phyloP scores from a whole-genome alignment of 1,139 yeast species.

The Saccharomycopsis hybrid region DNA sequence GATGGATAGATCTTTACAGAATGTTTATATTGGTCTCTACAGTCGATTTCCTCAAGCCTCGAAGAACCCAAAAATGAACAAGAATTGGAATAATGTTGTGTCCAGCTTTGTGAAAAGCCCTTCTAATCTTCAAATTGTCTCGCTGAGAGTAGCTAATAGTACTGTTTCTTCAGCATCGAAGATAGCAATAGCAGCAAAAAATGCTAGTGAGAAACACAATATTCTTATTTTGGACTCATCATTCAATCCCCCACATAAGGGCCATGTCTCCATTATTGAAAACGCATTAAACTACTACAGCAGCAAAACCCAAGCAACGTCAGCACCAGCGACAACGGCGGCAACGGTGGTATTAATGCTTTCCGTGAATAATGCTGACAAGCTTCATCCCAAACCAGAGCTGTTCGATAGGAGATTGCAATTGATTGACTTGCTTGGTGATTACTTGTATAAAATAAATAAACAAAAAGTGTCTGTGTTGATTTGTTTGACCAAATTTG shows the following conservation, averaged over 20 bases:
- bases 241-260: slow-evolving; percentile 84
- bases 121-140: slow-evolving; percentile 1
- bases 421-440: slow-evolving; percentile 63
- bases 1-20: too few relatives aligned
- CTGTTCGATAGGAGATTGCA: slow-evolving; percentile 54
- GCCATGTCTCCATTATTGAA: slow-evolving; percentile 55
- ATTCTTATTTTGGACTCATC: slow-evolving; percentile 66
- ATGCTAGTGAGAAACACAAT: background rate
- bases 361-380: slow-evolving; percentile 79
- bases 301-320: background rate
- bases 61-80: too few relatives aligned
- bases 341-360: slow-evolving; percentile 43
- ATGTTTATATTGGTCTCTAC: too few relatives aligned
- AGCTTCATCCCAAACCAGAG: slow-evolving; percentile 46
- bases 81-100: background rate
- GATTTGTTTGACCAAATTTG: slow-evolving; percentile 55
- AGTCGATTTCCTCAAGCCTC: too few relatives aligned
- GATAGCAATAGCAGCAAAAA: background rate
- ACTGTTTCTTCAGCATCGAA: too few relatives aligned
- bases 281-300: slow-evolving; percentile 34
- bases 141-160: background rate
- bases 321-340: slow-evolving; percentile 21
- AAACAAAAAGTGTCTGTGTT: slow-evolving; percentile 35
- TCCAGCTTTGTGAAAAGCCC: background rate
- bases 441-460: slow-evolving; percentile 29